A percentile compares a stretch with the other conserved stretches of the same genome.
These are phyloP conservation scores for Rhexocercosporidium sp. DNA, from an alignment of 2,329 filamentous ascomycete species.

Conservation along the genomic window DNA sequence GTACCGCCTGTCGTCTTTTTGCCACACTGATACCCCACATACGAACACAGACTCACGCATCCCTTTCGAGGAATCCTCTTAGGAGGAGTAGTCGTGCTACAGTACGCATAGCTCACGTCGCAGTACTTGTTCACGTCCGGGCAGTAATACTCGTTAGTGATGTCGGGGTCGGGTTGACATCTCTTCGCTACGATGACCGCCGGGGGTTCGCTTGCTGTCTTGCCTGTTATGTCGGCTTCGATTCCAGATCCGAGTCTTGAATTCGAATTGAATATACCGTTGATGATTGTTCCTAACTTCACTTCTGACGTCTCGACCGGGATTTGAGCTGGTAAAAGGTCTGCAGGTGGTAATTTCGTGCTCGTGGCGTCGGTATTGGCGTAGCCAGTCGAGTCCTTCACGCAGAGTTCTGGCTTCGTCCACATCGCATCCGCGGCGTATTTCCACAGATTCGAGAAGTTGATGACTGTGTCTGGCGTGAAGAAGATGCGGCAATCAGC, in stretches of 20 bases:
- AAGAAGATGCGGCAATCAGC: slow-evolving; percentile 66
- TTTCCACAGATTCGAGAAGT: slow-evolving; percentile 56
- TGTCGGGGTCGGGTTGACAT: background rate
- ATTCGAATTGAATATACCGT: background rate
- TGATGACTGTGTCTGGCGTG: slow-evolving; percentile 55
- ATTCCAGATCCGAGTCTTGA: background rate
- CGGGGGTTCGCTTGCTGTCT: no score
- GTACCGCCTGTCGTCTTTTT: background rate
- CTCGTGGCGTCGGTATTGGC: slow-evolving; percentile 4
- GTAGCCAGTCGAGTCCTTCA: slow-evolving; percentile 31
- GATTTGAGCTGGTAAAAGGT: background rate
- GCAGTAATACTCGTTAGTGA: background rate
- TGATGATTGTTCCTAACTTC: background rate
- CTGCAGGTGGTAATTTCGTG: background rate
- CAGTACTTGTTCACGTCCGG: background rate
- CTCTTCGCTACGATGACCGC: background rate
- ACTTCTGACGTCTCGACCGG: background rate
- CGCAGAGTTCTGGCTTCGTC: slow-evolving; percentile 45
- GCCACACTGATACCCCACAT: background rate
- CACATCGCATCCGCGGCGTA: slow-evolving; percentile 47
- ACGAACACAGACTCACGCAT: background rate
- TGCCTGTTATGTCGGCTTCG: background rate
- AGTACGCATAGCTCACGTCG: background rate
- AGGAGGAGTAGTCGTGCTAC: background rate
- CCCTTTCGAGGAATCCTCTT: background rate